Evolutionary conservation across 228 moss, liverwort and hornwort species (phyloP), one percentile per base, ranked within the genome.

Genomic region (Sphagnum fallax): DNA sequence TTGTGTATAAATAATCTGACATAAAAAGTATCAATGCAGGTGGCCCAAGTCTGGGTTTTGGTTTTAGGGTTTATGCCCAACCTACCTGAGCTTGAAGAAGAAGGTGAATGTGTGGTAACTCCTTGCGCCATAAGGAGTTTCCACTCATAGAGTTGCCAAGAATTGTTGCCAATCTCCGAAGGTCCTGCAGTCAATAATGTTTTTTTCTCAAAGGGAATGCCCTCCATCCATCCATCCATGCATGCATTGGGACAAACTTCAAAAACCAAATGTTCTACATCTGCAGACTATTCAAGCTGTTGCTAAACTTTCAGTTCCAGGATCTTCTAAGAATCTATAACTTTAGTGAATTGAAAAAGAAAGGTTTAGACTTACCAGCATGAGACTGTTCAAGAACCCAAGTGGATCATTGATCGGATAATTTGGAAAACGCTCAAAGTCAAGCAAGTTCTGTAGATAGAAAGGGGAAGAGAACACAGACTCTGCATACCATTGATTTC

Each of bases 401-500:
- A 87, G 86, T 51, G 91, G 78, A 79, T 96, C 88, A 65, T 91
- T 91, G 51, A 96, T 89, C 74, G 78, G 88, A 68, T 92, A 91
- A 10, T 84, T 83, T 64, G 96, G 92, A 80, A 88, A 96, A 64
- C 89, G 89, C 72, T 96, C 92, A 79, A 77, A 76, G 81, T 96
- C 91, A 16, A 96, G 83, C 63, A 96, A 79, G 75, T 96, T 96
- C 60, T 92, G 92, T 70, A 96, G 75, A 66, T 96, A 96, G 74
- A 89, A 96, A 9, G 96, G 96, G 64, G 92, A 86, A 70, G 96
- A 91, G 72, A 89, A 96, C 13, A 91, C 92, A 0, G 92, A 92
- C 50, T 91, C 96, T 96, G 96, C 52, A 51, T 55, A 32, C 32
- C 50, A 72, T 63, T 6, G 6, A 76, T 50, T 72, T 11, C 52